A percentile compares a stretch with the other conserved stretches of the same genome.
These are phyloP conservation scores for Podila minutissima DNA, from an alignment of 192 early-diverging fungal genomes.

Conservation along the genomic window DNA sequence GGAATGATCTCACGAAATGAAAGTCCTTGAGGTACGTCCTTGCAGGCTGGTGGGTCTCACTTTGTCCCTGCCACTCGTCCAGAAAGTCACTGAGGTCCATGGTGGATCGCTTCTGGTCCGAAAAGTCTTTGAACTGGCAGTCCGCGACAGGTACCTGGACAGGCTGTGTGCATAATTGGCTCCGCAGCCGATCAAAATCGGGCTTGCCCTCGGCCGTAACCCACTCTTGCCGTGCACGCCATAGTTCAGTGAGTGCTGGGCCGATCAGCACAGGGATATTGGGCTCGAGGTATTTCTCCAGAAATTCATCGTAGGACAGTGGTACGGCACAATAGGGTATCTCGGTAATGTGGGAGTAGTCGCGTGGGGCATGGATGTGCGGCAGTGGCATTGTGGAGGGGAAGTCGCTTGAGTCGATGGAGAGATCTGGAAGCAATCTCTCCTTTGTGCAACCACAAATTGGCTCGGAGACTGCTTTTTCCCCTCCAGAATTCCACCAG, in stretches of 20 bases:
- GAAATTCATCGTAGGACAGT: constrained; percentile 54
- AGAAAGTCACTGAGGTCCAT: constrained; percentile 69
- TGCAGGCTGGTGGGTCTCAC: neutral
- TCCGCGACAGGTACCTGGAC: constrained; percentile 68
- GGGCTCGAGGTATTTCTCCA: constrained; percentile 50
- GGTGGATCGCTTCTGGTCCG: constrained; percentile 66
- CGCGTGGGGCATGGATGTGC: constrained; percentile 20
- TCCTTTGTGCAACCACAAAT: neutral
- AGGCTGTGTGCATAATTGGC: constrained; percentile 31
- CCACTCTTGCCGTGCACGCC: constrained; percentile 71
- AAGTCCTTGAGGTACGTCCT: constrained; percentile 76
- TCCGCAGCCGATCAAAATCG: constrained; percentile 54
- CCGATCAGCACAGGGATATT: constrained; percentile 65
- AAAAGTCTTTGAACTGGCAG: constrained; percentile 65
- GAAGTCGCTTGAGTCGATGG: neutral
- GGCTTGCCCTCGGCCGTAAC: constrained; percentile 47
- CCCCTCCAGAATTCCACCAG: neutral
- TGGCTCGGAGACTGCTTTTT: neutral
- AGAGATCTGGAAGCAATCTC: neutral
- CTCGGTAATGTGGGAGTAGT: constrained; percentile 19
- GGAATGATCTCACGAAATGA: constrained; percentile 66
- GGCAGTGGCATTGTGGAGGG: neutral
- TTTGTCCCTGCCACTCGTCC: constrained; percentile 56
- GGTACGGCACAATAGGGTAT: constrained; percentile 50
- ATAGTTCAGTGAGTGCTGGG: constrained; percentile 53